These are phyloP conservation scores for Mortierella antarctica DNA, from an alignment of 192 early-diverging fungal genomes.

Conservation along the genomic window DNA sequence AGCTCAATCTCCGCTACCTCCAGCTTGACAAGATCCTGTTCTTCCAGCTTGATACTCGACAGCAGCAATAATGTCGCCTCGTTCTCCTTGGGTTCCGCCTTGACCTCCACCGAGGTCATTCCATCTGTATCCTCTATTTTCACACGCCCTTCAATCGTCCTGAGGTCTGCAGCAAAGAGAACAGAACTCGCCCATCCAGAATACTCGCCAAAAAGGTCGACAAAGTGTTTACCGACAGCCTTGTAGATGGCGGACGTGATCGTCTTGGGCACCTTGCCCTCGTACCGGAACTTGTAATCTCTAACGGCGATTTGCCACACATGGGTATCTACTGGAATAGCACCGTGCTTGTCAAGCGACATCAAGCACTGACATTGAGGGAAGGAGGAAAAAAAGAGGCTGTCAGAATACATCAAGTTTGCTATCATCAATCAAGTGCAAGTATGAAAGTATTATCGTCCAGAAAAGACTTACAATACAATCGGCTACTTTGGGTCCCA, in stretches of 20 bases:
- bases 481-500: slow-evolving; percentile 97
- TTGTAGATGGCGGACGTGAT: slow-evolving; percentile 76
- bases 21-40: background rate
- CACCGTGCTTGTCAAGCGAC: slow-evolving; percentile 85
- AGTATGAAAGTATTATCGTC: too few species aligned
- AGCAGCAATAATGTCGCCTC: background rate
- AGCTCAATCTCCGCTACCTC: background rate
- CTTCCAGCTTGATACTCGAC: background rate
- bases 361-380: slow-evolving; percentile 70
- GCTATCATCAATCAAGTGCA: background rate
- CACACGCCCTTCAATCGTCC: slow-evolving; percentile 53
- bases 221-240: slow-evolving; percentile 76
- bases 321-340: slow-evolving; percentile 94
- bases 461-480: slow-evolving; percentile 73
- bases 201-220: slow-evolving; percentile 80
- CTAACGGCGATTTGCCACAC: slow-evolving; percentile 94
- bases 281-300: slow-evolving; percentile 74
- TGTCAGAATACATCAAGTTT: background rate
- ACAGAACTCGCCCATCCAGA: slow-evolving; percentile 87
- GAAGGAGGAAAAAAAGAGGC: background rate
- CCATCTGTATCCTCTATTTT: slow-evolving; percentile 7
- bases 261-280: slow-evolving; percentile 63
- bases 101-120: background rate
- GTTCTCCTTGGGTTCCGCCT: background rate
- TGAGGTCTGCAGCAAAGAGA: slow-evolving; percentile 58